Evolutionary conservation across 1,139 yeast genomes (phyloP).

Genomic region (Pichia sp.): DNA sequence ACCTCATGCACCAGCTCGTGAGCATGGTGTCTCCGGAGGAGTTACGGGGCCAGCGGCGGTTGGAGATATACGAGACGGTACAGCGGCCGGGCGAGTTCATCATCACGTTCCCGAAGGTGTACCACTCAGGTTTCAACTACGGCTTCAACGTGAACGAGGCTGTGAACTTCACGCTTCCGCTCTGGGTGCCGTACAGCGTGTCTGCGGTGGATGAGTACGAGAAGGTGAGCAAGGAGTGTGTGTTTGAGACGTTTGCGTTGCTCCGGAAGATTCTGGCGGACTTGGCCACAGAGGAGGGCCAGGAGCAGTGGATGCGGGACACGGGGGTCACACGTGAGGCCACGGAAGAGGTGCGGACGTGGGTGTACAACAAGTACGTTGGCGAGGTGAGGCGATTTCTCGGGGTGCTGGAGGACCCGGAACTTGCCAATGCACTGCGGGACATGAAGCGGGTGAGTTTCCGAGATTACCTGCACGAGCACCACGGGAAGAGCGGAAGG

Average conservation of each 20-base stretch:
- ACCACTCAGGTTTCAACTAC: constrained; percentile 76
- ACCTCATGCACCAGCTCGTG: constrained; percentile 79
- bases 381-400: constrained; percentile 6
- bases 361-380: constrained; percentile 16
- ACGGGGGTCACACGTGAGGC: constrained; percentile 10
- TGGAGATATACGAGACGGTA: constrained; percentile 59
- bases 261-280: constrained; percentile 28
- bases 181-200: constrained; percentile 65
- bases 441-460: not conserved
- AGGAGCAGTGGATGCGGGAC: constrained; percentile 13
- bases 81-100: constrained; percentile 80
- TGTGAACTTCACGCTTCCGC: constrained; percentile 68
- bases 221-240: constrained; percentile 52
- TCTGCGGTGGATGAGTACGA: constrained; percentile 55
- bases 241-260: constrained; percentile 39
- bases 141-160: constrained; percentile 80
- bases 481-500: not conserved
- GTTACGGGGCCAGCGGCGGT: constrained; percentile 30
- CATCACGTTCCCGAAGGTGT: constrained; percentile 70
- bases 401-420: not conserved
- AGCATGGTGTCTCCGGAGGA: constrained; percentile 67
- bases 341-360: not conserved
- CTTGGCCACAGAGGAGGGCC: constrained; percentile 8
- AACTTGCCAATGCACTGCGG: not conserved
- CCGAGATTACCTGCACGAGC: constrained; percentile 8